A percentile compares a stretch with the other conserved stretches of the same genome.
These are phyloP conservation scores for Boehmeria nivea DNA, from an alignment of 306 rosid genomes.

Conservation along the genomic window DNA sequence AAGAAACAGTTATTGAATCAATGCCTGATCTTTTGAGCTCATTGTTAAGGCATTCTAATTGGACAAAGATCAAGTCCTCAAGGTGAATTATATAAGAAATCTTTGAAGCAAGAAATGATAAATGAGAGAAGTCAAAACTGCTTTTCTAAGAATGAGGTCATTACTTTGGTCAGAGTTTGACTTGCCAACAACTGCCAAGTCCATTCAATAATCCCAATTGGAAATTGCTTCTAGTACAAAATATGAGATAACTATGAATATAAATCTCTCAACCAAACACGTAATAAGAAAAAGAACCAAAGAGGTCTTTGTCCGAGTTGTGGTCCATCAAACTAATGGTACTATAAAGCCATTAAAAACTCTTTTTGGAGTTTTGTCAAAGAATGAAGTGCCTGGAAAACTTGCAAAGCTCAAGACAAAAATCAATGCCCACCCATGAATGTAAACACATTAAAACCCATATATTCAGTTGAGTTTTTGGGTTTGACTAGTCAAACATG, in stretches of 20 bases:
- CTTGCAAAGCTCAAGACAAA: background rate
- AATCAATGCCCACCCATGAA: conserved; percentile 5
- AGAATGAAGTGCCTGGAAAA: background rate
- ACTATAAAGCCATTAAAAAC: background rate
- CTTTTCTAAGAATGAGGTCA: background rate
- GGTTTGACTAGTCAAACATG: background rate
- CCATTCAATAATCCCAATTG: background rate
- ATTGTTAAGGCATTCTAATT: no score
- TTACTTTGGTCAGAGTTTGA: background rate
- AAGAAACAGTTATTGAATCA: no score
- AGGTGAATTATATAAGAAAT: background rate
- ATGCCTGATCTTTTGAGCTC: no score
- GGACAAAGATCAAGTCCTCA: background rate
- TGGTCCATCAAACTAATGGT: background rate
- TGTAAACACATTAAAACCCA: background rate
- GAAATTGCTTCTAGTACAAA: background rate
- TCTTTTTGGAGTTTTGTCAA: background rate
- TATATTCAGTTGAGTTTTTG: background rate
- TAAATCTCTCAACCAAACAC: background rate
- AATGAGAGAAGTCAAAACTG: background rate
- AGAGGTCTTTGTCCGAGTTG: no score
- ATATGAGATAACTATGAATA: background rate
- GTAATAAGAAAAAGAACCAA: background rate
- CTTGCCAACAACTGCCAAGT: conserved; percentile 1
- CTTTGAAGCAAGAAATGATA: background rate